A percentile compares a stretch with the other conserved stretches of the same genome.
Conservation (phyloP, 352 stramenopile species). For the Globisporangium perplexum region DNA sequence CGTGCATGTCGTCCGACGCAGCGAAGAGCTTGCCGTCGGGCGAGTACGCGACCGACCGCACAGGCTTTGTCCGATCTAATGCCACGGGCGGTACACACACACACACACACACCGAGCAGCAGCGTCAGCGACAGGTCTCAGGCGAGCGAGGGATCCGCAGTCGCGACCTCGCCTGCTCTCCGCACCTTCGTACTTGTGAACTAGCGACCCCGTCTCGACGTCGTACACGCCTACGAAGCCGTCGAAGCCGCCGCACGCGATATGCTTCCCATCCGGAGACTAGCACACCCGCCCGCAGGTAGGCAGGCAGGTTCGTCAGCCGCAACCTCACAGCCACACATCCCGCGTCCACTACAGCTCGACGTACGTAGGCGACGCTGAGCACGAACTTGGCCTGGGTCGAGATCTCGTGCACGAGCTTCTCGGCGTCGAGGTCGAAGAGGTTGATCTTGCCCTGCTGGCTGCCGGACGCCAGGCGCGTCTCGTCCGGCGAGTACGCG, state of each 20-base stretch:
- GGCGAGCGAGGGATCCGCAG: background rate
- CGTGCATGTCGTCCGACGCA: conserved; percentile 88
- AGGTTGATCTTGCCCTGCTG: conserved; percentile 87
- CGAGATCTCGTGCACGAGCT: conserved; percentile 67
- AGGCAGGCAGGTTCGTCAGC: background rate
- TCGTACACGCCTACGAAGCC: conserved; percentile 86
- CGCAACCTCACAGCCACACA: background rate
- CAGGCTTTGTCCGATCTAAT: conserved; percentile 84
- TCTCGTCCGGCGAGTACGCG: conserved; percentile 79
- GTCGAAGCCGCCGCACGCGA: conserved; percentile 77
- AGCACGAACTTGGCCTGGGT: conserved; percentile 75
- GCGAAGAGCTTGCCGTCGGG: conserved; percentile 83
- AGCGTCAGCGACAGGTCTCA: background rate
- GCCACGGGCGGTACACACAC: too few relatives aligned
- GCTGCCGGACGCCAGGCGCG: conserved; percentile 71
- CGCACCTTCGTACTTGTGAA: conserved; percentile 85
- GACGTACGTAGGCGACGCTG: conserved; percentile 64
- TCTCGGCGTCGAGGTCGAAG: conserved; percentile 76
- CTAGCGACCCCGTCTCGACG: conserved; percentile 60
- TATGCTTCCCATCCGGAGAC: conserved; percentile 78
- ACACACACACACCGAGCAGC: background rate
- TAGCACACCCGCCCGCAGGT: conserved; percentile 12
- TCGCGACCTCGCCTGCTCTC: background rate
- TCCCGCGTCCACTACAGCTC: conserved; percentile 1
- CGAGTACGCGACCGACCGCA: conserved; percentile 83